A percentile compares a stretch with the other conserved stretches of the same genome.
These are phyloP conservation scores for Talaromyces thailandensis DNA, from an alignment of 495 filamentous ascomycete genomes.

Conservation along the genomic window DNA sequence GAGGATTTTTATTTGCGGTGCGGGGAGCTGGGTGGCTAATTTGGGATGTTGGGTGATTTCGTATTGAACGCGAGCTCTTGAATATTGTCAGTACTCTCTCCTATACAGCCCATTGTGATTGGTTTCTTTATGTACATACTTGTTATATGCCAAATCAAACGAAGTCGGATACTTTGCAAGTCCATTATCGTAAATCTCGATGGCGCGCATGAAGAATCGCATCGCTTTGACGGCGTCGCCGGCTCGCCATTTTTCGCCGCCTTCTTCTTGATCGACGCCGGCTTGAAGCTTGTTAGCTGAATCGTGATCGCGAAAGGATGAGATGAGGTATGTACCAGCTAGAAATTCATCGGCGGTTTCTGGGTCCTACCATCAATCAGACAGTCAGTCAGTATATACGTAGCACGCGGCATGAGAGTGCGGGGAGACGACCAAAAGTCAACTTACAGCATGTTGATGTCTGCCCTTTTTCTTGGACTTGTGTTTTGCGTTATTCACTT, in stretches of 20 bases:
- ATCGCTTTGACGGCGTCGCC: slow-evolving; percentile 61
- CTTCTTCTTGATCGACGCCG: slow-evolving; percentile 61
- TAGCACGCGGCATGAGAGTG: not conserved
- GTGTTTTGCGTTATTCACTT: slow-evolving; percentile 19
- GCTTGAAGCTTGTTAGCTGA: slow-evolving; percentile 25
- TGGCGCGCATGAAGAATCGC: slow-evolving; percentile 59
- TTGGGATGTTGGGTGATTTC: slow-evolving; percentile 54
- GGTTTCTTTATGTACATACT: slow-evolving; percentile 25
- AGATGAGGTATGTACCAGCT: slow-evolving; percentile 29
- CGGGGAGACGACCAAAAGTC: not conserved
- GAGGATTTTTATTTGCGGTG: slow-evolving; percentile 41
- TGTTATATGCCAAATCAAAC: slow-evolving; percentile 70
- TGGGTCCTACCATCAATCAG: slow-evolving; percentile 29
- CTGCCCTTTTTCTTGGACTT: slow-evolving; percentile 35
- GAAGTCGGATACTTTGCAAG: slow-evolving; percentile 44
- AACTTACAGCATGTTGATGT: slow-evolving; percentile 9
- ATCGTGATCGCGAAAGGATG: not conserved
- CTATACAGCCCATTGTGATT: too few relatives aligned
- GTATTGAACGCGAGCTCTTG: slow-evolving; percentile 56
- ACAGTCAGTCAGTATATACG: not conserved
- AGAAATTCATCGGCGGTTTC: slow-evolving; percentile 55
- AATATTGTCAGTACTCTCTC: not conserved
- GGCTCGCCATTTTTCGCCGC: slow-evolving; percentile 65
- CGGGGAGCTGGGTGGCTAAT: slow-evolving; percentile 44
- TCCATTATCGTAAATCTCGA: slow-evolving; percentile 54